These are phyloP conservation scores for Botrytis cinerea DNA, from an alignment of 2,329 filamentous ascomycete species.

Conservation along the genomic window DNA sequence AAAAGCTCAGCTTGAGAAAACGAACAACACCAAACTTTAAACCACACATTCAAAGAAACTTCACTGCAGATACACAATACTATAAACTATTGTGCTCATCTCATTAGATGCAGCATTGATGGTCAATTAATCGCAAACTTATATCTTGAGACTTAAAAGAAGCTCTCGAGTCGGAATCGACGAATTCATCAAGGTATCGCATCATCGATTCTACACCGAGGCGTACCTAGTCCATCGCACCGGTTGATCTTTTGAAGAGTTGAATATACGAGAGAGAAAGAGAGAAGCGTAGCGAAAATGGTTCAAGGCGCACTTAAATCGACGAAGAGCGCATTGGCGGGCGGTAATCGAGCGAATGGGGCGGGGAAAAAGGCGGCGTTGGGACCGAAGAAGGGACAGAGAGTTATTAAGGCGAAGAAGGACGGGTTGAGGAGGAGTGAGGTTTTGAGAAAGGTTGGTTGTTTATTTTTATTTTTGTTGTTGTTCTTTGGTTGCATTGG, in stretches of 20 bases:
- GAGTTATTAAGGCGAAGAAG: conserved; percentile 69
- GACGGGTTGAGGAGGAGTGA: conserved; percentile 58
- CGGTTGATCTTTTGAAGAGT: neutral
- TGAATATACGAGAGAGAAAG: neutral
- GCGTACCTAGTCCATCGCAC: no score
- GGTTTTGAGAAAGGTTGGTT: conserved; percentile 60
- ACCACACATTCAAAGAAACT: neutral
- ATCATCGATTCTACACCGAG: neutral
- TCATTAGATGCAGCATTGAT: neutral
- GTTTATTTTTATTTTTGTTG: conserved; percentile 5
- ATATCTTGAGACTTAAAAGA: neutral
- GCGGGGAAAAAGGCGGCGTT: conserved; percentile 41
- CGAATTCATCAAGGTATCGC: neutral
- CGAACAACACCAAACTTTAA: neutral
- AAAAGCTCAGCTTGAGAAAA: neutral
- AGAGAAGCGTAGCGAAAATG: conserved; percentile 29
- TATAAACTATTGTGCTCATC: neutral
- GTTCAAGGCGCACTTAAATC: conserved; percentile 42
- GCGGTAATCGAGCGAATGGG: conserved; percentile 13
- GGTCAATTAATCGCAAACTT: neutral
- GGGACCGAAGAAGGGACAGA: conserved; percentile 58
- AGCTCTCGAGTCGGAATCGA: neutral
- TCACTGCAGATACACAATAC: neutral
- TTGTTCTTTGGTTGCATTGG: neutral
- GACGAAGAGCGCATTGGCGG: conserved; percentile 30